Conservation (phyloP, 1,284 basidiomycete species). For the Mycena sp. region DNA sequence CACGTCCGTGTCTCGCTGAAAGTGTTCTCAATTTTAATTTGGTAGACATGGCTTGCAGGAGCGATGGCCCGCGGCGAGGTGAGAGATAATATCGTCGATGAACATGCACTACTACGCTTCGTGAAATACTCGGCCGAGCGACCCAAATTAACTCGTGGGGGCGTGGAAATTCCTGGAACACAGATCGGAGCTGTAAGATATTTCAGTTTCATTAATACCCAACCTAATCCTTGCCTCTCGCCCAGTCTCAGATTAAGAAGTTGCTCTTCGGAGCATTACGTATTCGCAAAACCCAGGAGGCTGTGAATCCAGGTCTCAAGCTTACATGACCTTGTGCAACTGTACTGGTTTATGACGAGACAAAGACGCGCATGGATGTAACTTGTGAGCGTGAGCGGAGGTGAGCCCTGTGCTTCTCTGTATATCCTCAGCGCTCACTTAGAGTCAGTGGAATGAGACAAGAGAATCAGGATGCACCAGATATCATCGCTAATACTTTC, state of each 20-base stretch:
- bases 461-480: background rate
- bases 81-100: background rate
- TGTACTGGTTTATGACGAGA: conserved; percentile 30
- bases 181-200: too few species aligned
- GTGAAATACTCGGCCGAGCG: background rate
- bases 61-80: conserved; percentile 7
- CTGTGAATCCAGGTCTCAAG: background rate
- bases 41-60: background rate
- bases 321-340: conserved; percentile 14
- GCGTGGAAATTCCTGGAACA: too few species aligned
- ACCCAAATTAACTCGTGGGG: too few species aligned
- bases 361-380: conserved; percentile 1
- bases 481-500: background rate
- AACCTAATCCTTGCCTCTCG: background rate
- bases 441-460: background rate
- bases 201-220: too few species aligned
- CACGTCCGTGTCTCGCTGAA: too few species aligned
- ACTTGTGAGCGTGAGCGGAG: background rate
- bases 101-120: background rate
- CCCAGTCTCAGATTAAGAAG: background rate
- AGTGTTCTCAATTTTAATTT: too few species aligned
- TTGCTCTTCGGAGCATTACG: conserved; percentile 5
- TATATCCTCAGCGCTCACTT: background rate
- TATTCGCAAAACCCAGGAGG: background rate
- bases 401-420: background rate